Conservation (phyloP, 106 monocot genomes). For the Hemerocallis citrina region DNA sequence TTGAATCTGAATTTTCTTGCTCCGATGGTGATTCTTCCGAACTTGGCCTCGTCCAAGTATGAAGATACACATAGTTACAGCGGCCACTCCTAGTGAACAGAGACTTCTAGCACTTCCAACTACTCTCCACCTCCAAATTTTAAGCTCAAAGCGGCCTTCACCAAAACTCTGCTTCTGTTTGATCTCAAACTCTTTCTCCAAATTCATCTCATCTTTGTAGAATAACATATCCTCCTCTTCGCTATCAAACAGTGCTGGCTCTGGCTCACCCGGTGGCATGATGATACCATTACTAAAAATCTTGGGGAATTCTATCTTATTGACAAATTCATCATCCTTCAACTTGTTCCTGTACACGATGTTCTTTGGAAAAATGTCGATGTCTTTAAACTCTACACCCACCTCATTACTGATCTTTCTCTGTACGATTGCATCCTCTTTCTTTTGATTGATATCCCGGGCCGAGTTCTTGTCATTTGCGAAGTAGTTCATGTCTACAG, state of each 20-base stretch:
- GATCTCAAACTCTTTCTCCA: neutral
- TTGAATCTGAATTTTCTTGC: slow-evolving; percentile 44
- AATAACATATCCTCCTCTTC: slow-evolving; percentile 1
- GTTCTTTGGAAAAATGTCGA: neutral
- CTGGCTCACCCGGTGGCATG: neutral
- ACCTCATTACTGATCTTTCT: no score
- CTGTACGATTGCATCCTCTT: no score
- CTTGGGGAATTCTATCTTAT: neutral
- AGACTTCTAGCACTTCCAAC: slow-evolving; percentile 2
- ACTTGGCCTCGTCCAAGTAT: slow-evolving; percentile 26
- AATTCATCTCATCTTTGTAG: neutral
- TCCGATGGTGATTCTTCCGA: slow-evolving; percentile 22
- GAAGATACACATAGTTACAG: slow-evolving; percentile 51
- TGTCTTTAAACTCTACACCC: slow-evolving; percentile 4
- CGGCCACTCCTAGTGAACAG: slow-evolving; percentile 53
- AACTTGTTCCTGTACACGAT: neutral
- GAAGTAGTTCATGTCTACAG: neutral
- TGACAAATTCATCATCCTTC: slow-evolving; percentile 5
- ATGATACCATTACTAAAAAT: neutral
- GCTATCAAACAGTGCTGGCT: neutral
- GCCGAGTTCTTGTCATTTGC: neutral
- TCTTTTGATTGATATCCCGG: neutral
- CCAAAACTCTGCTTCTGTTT: neutral
- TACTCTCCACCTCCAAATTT: slow-evolving; percentile 3
- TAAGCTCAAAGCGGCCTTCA: neutral